Conservation (phyloP, 1,284 basidiomycete species). For the Takashimella koratensis region DNA sequence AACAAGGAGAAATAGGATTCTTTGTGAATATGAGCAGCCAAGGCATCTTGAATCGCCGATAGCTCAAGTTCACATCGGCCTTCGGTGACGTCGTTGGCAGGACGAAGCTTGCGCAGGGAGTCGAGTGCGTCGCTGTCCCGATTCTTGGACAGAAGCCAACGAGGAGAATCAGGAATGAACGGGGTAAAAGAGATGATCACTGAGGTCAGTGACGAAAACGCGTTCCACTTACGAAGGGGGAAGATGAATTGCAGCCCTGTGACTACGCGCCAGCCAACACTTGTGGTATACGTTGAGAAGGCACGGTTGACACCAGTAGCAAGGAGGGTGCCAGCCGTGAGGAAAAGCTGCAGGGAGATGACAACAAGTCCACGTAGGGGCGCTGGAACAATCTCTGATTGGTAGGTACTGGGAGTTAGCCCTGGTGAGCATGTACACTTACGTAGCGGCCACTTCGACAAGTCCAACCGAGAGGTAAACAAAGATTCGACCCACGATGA, state of each 20-base stretch:
- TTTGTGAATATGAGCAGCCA: conserved; percentile 7
- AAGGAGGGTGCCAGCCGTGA: conserved; percentile 6
- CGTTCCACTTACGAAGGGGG: neutral
- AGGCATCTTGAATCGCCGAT: conserved; percentile 4
- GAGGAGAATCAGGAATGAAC: conserved; percentile 18
- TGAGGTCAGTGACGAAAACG: neutral
- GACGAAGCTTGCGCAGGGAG: conserved; percentile 3
- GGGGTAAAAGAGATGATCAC: conserved; percentile 7
- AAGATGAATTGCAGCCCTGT: conserved; percentile 8
- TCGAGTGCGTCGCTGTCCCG: conserved; percentile 28
- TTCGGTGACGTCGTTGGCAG: neutral
- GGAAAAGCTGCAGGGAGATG: conserved; percentile 6
- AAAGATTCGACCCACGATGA: conserved; percentile 15
- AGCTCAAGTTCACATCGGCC: conserved; percentile 8
- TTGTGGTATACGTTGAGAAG: conserved; percentile 5
- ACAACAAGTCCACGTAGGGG: conserved; percentile 8
- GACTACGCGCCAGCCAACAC: conserved; percentile 5
- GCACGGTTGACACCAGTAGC: conserved; percentile 11
- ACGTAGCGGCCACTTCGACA: conserved; percentile 11
- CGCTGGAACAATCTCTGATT: conserved; percentile 12
- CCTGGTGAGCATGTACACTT: neutral
- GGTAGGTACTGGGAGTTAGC: conserved; percentile 9
- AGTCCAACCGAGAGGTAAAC: conserved; percentile 13
- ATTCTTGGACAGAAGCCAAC: conserved; percentile 36
- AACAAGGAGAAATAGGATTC: conserved; percentile 7